Base-by-base conservation (phyloP, 192 early-diverging fungal genomes). In the Backusella sp. region DNA sequence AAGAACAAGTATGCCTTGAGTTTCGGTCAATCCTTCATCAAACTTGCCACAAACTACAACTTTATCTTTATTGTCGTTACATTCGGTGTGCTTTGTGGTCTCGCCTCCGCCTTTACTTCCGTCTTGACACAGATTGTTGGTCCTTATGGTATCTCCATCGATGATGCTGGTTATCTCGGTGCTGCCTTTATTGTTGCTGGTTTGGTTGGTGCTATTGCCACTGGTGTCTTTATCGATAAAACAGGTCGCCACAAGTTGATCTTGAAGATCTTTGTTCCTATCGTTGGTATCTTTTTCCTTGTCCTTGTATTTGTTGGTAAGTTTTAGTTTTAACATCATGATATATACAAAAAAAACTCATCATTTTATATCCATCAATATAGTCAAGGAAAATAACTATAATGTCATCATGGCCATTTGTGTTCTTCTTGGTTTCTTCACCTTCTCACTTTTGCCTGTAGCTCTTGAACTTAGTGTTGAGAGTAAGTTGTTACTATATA, bases 161-260 rank as follows among this genome's bases (percentile, higher is more conserved):
- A 83, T 32, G 85, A 86, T 41, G 83, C 82, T 17, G 89, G 90
- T 26, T 86, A 83, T 46, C 78, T 90, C 68, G 90, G 87, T 30
- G 85, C 84, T 1, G 82, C 84, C 26, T 86, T 85, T 74, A 82
- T 92, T 72, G 80, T 86, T 15, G 85, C 82, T 69, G 90, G 90
- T 70, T 66, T 92, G 12, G 79, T 92, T 6, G 84, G 87, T 28
- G 87, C 90, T 17, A 77, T 83, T 17, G 66, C 83, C 35, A 77
- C 86, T 30, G 84, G 85, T 2, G 76, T 81, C 12, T 76, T 88
- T 36, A 80, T 91, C 59, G 90, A 92, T 71, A 72, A 77, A 11
- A 88, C 85, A 21, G 90, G 90, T 76, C 77, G 76, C 59, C 89
- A 89, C 76, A 86, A 82, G 41, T 34, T 75, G 7, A 49, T 87